phyloP scores from a whole-genome alignment of 495 filamentous ascomycete species.

The Lentithecium fluviatile region DNA sequence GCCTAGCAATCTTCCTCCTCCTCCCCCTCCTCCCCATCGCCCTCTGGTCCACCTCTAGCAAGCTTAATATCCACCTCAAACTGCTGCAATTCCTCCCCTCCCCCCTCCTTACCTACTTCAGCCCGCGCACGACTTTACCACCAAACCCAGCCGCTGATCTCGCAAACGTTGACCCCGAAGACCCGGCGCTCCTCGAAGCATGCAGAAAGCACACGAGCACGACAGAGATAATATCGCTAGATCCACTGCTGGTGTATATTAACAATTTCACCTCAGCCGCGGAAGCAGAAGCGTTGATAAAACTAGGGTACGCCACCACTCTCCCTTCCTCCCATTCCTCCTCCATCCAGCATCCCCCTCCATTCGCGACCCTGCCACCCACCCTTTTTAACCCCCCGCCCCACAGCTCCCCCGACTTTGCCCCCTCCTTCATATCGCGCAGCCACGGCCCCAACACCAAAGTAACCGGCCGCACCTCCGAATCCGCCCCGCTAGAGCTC shows the following conservation, averaged over 20 bases:
- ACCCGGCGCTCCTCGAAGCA: neutral
- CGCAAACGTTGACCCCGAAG: neutral
- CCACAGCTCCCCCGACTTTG: constrained; percentile 18
- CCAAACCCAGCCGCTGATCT: neutral
- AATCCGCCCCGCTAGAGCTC: constrained; percentile 22
- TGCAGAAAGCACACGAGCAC: constrained; percentile 42
- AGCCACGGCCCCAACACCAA: neutral
- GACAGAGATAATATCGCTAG: constrained; percentile 52
- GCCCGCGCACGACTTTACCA: neutral
- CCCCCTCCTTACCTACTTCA: constrained; percentile 11
- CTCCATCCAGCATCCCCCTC: too few species aligned
- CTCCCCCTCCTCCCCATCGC: constrained; percentile 5
- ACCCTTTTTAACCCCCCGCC: neutral
- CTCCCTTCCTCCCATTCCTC: neutral
- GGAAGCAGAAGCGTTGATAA: constrained; percentile 44
- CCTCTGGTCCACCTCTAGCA: constrained; percentile 2
- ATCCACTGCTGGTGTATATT: constrained; percentile 57
- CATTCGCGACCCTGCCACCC: too few species aligned
- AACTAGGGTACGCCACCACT: constrained; percentile 47
- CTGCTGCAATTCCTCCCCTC: constrained; percentile 7
- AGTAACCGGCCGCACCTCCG: constrained; percentile 25
- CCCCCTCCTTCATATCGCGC: constrained; percentile 21
- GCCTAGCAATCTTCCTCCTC: constrained; percentile 8
- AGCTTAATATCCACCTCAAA: too few species aligned
- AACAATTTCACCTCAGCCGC: constrained; percentile 43